These are phyloP conservation scores for Botrytis fabae DNA, from an alignment of 2,329 filamentous ascomycete species.

Conservation along the genomic window DNA sequence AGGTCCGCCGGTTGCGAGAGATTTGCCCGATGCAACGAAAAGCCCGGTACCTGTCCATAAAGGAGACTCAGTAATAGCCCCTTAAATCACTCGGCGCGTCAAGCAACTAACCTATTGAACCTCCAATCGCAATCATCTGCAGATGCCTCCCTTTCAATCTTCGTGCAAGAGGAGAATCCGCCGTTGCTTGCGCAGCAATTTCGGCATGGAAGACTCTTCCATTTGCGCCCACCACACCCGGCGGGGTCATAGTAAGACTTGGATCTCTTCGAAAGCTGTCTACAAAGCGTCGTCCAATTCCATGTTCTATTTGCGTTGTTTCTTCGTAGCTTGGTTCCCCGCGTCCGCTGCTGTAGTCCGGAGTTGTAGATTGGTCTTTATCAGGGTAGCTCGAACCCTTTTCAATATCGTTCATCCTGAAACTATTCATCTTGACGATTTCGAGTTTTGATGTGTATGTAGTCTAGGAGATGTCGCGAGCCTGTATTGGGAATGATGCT, in stretches of 20 bases:
- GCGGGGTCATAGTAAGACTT: conserved; percentile 50
- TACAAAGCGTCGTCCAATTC: conserved; percentile 28
- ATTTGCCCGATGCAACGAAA: conserved; percentile 79
- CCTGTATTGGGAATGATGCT: not conserved
- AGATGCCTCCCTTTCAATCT: conserved; percentile 81
- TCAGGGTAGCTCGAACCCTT: conserved; percentile 23
- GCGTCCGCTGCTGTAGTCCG: conserved; percentile 30
- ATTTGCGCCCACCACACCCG: conserved; percentile 40
- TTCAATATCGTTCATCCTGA: conserved; percentile 25
- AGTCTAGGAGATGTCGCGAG: not conserved
- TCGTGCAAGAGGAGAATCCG: conserved; percentile 71
- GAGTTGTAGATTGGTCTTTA: conserved; percentile 23
- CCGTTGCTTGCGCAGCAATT: conserved; percentile 60
- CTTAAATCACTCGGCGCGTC: not conserved
- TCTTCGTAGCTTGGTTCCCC: conserved; percentile 34
- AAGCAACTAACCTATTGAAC: conserved; percentile 68
- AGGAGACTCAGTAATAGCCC: not conserved
- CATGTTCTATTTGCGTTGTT: conserved; percentile 30
- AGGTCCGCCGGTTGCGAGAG: conserved; percentile 71
- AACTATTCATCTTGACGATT: conserved; percentile 11
- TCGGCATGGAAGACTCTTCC: conserved; percentile 60
- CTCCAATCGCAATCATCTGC: conserved; percentile 97
- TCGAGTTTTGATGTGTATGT: not conserved
- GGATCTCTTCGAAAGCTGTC: conserved; percentile 39
- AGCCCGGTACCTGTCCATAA: conserved; percentile 66